phyloP scores from a whole-genome alignment of 805 yeast genomes.

The Zygotorulaspora chibaensis region DNA sequence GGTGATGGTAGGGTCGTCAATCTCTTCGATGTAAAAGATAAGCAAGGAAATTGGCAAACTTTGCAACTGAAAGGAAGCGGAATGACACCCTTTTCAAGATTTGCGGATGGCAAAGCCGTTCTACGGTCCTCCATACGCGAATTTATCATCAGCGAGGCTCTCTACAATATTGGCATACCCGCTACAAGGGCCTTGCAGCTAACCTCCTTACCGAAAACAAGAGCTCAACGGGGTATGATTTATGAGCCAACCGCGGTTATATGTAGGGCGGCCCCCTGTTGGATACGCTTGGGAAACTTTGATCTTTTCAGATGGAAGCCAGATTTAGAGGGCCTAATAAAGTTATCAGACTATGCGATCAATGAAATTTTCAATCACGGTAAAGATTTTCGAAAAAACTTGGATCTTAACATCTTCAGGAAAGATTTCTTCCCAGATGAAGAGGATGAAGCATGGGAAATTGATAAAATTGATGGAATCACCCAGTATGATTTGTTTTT shows the following conservation, averaged over 20 bases:
- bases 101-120: constrained; percentile 96
- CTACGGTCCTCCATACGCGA: constrained; percentile 84
- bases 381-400: constrained; percentile 27
- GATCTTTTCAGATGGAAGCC: constrained; percentile 75
- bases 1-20: constrained; percentile 94
- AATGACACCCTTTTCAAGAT: constrained; percentile 83
- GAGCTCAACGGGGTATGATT: constrained; percentile 64
- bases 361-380: constrained; percentile 51
- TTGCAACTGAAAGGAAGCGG: constrained; percentile 92
- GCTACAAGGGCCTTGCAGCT: constrained; percentile 79
- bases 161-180: constrained; percentile 79
- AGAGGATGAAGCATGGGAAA: constrained; percentile 20
- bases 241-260: constrained; percentile 80
- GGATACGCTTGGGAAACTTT: constrained; percentile 87
- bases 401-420: constrained; percentile 22
- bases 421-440: constrained; percentile 30
- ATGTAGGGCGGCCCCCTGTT: constrained; percentile 73
- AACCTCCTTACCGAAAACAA: constrained; percentile 65
- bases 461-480: constrained; percentile 36
- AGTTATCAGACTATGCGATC: constrained; percentile 69
- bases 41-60: constrained; percentile 30
- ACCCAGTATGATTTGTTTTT: constrained; percentile 67
- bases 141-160: constrained; percentile 76
- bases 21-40: constrained; percentile 67
- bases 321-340: constrained; percentile 57